Conservation (phyloP, 352 stramenopile species). For the Phytophthora foliorum region DNA sequence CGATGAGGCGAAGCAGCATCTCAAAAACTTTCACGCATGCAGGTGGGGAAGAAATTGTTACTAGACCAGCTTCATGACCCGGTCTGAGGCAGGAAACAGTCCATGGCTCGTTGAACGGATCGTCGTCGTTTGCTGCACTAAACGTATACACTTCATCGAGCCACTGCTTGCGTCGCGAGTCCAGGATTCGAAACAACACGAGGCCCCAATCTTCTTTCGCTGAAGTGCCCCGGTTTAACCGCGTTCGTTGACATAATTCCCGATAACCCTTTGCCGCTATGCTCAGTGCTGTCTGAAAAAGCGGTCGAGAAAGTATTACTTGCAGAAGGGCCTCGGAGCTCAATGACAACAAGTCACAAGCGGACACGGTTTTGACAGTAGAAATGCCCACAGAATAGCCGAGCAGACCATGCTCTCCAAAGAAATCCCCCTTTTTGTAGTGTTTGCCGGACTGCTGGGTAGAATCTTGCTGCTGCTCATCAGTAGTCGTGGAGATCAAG, state of each 20-base stretch:
- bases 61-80: constrained; percentile 39
- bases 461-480: not conserved
- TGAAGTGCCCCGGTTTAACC: not conserved
- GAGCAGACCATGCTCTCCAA: constrained; percentile 69
- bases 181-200: constrained; percentile 48
- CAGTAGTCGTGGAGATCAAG: constrained; percentile 39
- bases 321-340: constrained; percentile 58
- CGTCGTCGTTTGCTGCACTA: constrained; percentile 13
- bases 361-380: constrained; percentile 42
- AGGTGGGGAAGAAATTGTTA: constrained; percentile 33
- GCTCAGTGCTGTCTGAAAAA: constrained; percentile 36
- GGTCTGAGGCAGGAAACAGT: constrained; percentile 30
- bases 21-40: constrained; percentile 64
- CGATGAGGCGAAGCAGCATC: constrained; percentile 59
- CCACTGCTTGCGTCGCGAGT: constrained; percentile 45
- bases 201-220: constrained; percentile 51
- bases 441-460: constrained; percentile 2
- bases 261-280: constrained; percentile 64
- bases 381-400: constrained; percentile 55
- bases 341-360: constrained; percentile 36
- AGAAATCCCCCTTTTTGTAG: constrained; percentile 62
- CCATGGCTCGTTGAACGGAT: constrained; percentile 36
- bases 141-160: constrained; percentile 37
- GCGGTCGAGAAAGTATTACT: constrained; percentile 43
- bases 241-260: constrained; percentile 40